Conservation (phyloP, 176 grass and related monocot genomes). For the Aegilops bicornis region DNA sequence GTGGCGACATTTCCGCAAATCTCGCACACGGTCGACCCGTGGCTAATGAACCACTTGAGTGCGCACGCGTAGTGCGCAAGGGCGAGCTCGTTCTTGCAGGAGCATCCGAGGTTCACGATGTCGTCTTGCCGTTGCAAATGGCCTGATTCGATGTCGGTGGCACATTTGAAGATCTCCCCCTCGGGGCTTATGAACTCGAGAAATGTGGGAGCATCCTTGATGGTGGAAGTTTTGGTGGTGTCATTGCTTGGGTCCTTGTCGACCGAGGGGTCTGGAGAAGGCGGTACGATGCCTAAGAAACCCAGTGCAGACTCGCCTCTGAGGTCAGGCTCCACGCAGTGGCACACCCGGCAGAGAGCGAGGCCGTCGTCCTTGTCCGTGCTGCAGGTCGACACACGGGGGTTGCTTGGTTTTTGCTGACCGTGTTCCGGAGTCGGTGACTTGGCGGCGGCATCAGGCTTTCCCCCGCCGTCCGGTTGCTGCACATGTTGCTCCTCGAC, state of each 20-base stretch:
- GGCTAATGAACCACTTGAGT: conserved; percentile 91
- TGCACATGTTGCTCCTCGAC: conserved; percentile 42
- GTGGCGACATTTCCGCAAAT: conserved; percentile 65
- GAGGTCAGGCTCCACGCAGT: conserved; percentile 69
- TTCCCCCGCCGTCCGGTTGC: conserved; percentile 5
- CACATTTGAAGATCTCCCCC: conserved; percentile 82
- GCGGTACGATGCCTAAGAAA: conserved; percentile 63
- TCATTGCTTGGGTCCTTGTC: conserved; percentile 25
- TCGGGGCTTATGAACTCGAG: conserved; percentile 75
- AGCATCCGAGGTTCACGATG: conserved; percentile 75
- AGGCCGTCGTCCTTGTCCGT: conserved; percentile 59
- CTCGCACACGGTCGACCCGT: conserved; percentile 82
- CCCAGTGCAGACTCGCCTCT: conserved; percentile 67
- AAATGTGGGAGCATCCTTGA: conserved; percentile 29
- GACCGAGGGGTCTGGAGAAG: conserved; percentile 22
- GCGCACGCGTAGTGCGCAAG: conserved; percentile 85
- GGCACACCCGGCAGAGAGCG: conserved; percentile 78
- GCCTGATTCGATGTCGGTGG: conserved; percentile 68
- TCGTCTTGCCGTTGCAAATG: conserved; percentile 52
- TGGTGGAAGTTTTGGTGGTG: conserved; percentile 3
- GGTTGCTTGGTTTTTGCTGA: background rate
- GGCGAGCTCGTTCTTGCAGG: conserved; percentile 89
- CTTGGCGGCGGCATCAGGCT: conserved; percentile 1
- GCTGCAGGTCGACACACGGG: conserved; percentile 58
- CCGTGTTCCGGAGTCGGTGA: conserved; percentile 19